Base-by-base conservation (phyloP, 441 rosid genomes). In the Bruguiera hainesii region DNA sequence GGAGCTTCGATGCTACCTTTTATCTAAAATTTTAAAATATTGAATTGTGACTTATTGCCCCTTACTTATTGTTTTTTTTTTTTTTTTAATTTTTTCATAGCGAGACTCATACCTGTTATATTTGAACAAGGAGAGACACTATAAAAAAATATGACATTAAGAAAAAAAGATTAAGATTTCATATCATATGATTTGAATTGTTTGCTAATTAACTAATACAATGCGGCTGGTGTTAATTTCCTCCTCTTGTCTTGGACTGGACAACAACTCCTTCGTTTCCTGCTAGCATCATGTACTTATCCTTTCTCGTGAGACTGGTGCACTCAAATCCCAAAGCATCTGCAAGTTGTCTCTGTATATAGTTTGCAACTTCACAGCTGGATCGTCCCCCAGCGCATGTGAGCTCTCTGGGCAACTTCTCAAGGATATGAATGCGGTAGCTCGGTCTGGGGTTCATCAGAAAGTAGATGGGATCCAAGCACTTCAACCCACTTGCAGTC, bases 241-340 rank as follows among this genome's bases (percentile, higher is more conserved):
- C 49, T 60, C 26, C 61, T 64, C 25, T 66, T 67, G 35, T 78
- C 77, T 28, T 21, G 15, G 15, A 7, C 37, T 61, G 23, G 30
- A 90, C 98, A 62, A 87, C 56, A 62, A 87, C 52, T 48, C 98
- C 98, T 71, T 93, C 97, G 66, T 85, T 91, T 10, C 98, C 97
- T 9, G 96, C 98, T 2, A 93, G 85, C 89, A 81, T 87, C 88
- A 89, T 48, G 64, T 93, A 93, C 84, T 93, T 93, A 57, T 93
- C 95, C 79, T 70, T 86, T 74, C 98, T 84, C 6, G 98, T 93
- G 50, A 91, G 83, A 31, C 48, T 76, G 6, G 98, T 93, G 69
- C 98, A 91, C 68, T 91, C 88, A 71, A 91, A 93, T 25, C 97
- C 97, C 75, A 93, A 73, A 48, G 87, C 89, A 66, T 76, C 85